Percentiles rank a stretch among this genome's conserved stretches.
These are phyloP conservation scores for Butyriboletus loyo DNA, from an alignment of 768 basidiomycete species.

Conservation along the genomic window DNA sequence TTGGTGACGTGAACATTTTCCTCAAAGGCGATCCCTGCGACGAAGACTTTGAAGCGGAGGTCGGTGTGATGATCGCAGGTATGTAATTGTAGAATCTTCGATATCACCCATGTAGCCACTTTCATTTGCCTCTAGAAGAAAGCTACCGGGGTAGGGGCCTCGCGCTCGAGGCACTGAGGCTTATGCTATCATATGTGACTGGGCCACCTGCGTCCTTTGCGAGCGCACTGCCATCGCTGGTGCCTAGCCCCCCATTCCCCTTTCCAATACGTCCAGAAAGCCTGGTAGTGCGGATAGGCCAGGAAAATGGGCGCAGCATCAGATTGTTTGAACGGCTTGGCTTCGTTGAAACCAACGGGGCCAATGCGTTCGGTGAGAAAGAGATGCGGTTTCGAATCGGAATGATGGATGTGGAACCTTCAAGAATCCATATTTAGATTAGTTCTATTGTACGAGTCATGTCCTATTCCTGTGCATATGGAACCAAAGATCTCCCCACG, in stretches of 20 bases:
- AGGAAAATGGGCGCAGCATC: conserved; percentile 67
- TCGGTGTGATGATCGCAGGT: conserved; percentile 94
- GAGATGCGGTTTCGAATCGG: conserved; percentile 56
- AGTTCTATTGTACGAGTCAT: conserved; percentile 18
- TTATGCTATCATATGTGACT: conserved; percentile 70
- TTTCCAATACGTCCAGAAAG: conserved; percentile 42
- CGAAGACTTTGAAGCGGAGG: conserved; percentile 67
- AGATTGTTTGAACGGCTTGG: conserved; percentile 73
- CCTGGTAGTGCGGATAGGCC: conserved; percentile 70
- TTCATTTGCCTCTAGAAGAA: conserved; percentile 45
- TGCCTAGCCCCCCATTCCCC: conserved; percentile 34
- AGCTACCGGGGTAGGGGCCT: conserved; percentile 66
- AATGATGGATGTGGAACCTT: no score
- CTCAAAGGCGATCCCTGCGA: conserved; percentile 51
- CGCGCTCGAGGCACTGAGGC: conserved; percentile 58
- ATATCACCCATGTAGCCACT: neutral
- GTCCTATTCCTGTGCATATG: neutral
- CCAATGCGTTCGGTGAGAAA: conserved; percentile 77
- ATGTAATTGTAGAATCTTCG: neutral
- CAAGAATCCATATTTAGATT: conserved; percentile 5
- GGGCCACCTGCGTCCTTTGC: conserved; percentile 30
- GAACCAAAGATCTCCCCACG: neutral
- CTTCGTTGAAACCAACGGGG: conserved; percentile 63
- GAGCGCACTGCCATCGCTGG: conserved; percentile 10
- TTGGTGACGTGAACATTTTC: conserved; percentile 93